Percentiles rank a stretch among this genome's conserved stretches.
phyloP scores from a whole-genome alignment of 2,329 filamentous ascomycete species.

The Paecilomyces sp. region DNA sequence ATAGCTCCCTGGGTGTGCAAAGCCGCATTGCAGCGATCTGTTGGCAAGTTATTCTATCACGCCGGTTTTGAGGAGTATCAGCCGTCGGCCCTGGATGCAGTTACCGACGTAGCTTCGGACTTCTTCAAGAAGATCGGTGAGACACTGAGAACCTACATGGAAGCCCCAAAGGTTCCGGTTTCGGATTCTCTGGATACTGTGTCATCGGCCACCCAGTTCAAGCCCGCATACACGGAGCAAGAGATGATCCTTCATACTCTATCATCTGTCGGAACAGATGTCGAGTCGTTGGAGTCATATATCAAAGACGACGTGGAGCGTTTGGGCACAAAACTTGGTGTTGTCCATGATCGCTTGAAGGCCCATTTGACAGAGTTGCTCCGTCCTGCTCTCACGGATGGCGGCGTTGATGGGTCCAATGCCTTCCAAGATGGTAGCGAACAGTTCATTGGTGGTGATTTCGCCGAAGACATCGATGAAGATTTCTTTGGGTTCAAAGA shows the following conservation, averaged over 20 bases:
- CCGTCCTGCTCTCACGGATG: conserved; percentile 77
- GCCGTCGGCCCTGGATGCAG: conserved; percentile 81
- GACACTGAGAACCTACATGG: conserved; percentile 74
- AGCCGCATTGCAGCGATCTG: conserved; percentile 77
- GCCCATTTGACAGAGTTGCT: conserved; percentile 85
- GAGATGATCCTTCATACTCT: conserved; percentile 83
- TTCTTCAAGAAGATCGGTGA: conserved; percentile 80
- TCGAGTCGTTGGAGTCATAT: conserved; percentile 76
- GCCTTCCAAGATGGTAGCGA: conserved; percentile 96
- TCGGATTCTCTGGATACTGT: conserved; percentile 36
- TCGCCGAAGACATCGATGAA: conserved; percentile 94
- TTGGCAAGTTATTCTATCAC: conserved; percentile 92
- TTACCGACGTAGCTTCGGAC: conserved; percentile 81
- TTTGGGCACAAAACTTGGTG: conserved; percentile 66
- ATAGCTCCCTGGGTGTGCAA: conserved; percentile 79
- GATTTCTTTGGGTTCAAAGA: conserved; percentile 99
- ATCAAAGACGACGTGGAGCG: conserved; percentile 91
- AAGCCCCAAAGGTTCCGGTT: conserved; percentile 67
- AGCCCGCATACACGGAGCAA: conserved; percentile 69
- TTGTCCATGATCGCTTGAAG: conserved; percentile 93
- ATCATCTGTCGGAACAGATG: conserved; percentile 72
- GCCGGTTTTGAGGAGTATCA: conserved; percentile 96
- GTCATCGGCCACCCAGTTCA: conserved; percentile 39
- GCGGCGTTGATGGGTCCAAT: conserved; percentile 73
- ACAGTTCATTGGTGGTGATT: conserved; percentile 93